Evolutionary conservation across 179 eudicot genomes (phyloP).

Genomic region (Beta lomatogona): DNA sequence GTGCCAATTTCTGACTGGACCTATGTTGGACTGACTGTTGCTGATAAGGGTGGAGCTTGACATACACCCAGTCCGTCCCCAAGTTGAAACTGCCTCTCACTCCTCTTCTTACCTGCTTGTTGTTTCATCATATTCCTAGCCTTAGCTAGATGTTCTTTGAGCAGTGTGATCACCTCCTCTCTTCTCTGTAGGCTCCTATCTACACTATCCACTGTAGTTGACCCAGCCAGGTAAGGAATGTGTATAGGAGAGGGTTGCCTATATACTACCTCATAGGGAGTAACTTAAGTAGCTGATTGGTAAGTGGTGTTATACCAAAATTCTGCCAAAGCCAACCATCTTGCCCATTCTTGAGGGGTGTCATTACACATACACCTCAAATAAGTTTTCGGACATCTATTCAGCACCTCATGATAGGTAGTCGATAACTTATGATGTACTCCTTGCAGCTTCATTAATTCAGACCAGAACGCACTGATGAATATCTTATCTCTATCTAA

Average conservation of each 20-base stretch:
- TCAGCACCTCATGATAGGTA: neutral
- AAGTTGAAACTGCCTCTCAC: neutral
- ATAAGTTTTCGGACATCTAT: neutral
- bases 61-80: neutral
- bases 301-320: slow-evolving; percentile 10
- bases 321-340: slow-evolving; percentile 1
- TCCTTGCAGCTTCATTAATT: neutral
- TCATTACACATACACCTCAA: neutral
- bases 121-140: neutral
- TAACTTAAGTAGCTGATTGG: neutral
- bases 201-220: neutral
- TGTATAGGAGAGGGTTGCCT: too few relatives aligned
- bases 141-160: neutral
- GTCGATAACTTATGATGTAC: neutral
- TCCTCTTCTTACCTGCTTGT: neutral
- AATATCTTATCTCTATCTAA: neutral
- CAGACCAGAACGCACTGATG: neutral
- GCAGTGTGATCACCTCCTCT: neutral
- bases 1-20: neutral
- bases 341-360: neutral
- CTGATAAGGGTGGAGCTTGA: neutral
- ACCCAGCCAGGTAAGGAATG: neutral
- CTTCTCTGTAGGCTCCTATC: neutral
- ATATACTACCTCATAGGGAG: too few relatives aligned
- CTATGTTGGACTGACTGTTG: neutral